Conservation (phyloP, 306 rosid species). For the Rosa multiflora region DNA sequence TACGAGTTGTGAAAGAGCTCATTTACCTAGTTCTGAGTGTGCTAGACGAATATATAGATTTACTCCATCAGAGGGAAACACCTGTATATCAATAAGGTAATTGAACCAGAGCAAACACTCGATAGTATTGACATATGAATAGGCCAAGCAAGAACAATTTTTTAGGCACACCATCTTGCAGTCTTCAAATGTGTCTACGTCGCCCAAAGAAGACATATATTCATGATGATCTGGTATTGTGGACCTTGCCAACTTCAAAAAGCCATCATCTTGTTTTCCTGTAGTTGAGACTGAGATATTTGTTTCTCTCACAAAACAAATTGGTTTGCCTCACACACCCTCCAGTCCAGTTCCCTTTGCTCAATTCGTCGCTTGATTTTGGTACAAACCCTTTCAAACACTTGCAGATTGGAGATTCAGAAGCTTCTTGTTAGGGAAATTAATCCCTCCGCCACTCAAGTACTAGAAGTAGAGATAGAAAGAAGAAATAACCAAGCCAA, state of each 20-base stretch:
- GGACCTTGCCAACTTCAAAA: background rate
- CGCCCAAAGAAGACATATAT: background rate
- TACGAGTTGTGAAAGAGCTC: background rate
- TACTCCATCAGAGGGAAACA: background rate
- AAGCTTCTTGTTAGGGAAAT: background rate
- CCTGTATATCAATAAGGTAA: background rate
- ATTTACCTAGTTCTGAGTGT: slow-evolving; percentile 37
- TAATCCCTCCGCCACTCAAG: too few species aligned
- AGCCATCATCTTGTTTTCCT: background rate
- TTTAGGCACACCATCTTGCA: background rate
- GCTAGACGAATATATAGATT: slow-evolving; percentile 28
- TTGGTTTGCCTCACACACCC: background rate
- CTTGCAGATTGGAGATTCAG: background rate
- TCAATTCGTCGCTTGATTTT: background rate
- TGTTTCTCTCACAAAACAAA: background rate
- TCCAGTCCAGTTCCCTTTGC: background rate
- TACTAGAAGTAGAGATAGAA: too few species aligned
- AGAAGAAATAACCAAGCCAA: too few species aligned
- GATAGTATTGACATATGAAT: background rate
- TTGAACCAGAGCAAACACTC: background rate
- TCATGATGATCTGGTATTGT: slow-evolving; percentile 23
- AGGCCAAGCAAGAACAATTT: background rate
- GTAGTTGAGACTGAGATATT: background rate
- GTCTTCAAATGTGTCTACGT: background rate
- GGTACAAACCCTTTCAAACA: background rate